These are phyloP conservation scores for Globomyces pollinis-pini DNA, from an alignment of 192 early-diverging fungal species.

Conservation along the genomic window DNA sequence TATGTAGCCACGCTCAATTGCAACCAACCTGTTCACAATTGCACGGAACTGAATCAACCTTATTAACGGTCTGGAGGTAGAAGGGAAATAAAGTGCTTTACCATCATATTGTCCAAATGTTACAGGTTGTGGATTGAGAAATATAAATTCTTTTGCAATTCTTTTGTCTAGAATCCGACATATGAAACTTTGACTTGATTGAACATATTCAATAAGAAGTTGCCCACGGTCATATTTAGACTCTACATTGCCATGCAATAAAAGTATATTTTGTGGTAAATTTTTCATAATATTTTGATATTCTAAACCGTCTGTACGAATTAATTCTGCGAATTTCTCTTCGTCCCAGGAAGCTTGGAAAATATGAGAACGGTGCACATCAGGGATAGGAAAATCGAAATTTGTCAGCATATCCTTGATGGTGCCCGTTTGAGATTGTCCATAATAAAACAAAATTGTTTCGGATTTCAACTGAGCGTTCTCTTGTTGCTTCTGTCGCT, in stretches of 20 bases:
- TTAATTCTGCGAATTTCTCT: not conserved
- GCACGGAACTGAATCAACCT: not conserved
- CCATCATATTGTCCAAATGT: slow-evolving; percentile 1
- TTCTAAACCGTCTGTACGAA: no score
- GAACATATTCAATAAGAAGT: not conserved
- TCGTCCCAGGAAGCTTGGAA: not conserved
- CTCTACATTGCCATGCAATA: not conserved
- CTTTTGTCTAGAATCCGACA: not conserved
- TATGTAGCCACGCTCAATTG: not conserved
- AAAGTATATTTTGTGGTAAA: not conserved
- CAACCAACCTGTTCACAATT: not conserved
- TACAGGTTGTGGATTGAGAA: not conserved
- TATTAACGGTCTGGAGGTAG: not conserved
- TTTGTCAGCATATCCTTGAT: slow-evolving; percentile 1
- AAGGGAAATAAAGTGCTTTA: not conserved
- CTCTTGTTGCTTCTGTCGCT: not conserved
- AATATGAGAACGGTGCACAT: not conserved
- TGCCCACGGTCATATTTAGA: not conserved
- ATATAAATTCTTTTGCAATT: not conserved
- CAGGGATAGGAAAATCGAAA: not conserved
- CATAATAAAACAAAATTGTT: not conserved
- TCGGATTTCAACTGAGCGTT: not conserved
- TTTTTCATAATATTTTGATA: not conserved
- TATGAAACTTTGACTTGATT: not conserved
- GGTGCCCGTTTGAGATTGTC: not conserved